Conservation (phyloP, 192 early-diverging fungal species). For the Spizellomyces punctatus region DNA sequence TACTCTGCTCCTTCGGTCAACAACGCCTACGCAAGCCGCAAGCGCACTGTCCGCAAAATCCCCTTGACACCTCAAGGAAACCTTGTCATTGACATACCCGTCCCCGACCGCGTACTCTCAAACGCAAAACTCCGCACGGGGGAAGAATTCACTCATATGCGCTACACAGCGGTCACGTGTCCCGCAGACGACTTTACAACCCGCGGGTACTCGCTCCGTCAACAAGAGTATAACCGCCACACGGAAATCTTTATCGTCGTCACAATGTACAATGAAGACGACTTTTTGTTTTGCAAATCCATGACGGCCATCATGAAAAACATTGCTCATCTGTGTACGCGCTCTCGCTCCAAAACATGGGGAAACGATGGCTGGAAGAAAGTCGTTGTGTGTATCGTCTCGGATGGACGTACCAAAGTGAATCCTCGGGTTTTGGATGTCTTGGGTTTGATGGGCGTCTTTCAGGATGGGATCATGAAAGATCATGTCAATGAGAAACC, state of each 20-base stretch:
- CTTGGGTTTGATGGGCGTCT: constrained; percentile 78
- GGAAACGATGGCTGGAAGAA: constrained; percentile 87
- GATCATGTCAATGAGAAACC: constrained; percentile 68
- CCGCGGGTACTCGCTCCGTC: constrained; percentile 70
- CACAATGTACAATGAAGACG: constrained; percentile 91
- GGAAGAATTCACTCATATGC: constrained; percentile 88
- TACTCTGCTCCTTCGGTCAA: neutral
- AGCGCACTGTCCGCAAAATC: constrained; percentile 46
- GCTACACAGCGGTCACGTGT: constrained; percentile 91
- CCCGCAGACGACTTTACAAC: constrained; percentile 77
- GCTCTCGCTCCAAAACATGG: constrained; percentile 77
- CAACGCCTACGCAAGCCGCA: constrained; percentile 9
- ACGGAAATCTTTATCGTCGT: constrained; percentile 93
- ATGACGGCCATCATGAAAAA: constrained; percentile 89
- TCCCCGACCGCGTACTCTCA: constrained; percentile 37
- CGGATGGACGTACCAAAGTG: constrained; percentile 85
- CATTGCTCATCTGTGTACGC: constrained; percentile 84
- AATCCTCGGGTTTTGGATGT: constrained; percentile 76
- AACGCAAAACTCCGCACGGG: constrained; percentile 53
- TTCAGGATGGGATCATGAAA: constrained; percentile 57
- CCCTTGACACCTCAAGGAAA: constrained; percentile 51
- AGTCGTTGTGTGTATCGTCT: constrained; percentile 90
- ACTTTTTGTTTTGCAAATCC: constrained; percentile 85
- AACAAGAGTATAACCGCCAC: constrained; percentile 66
- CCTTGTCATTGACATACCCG: constrained; percentile 47